phyloP scores from a whole-genome alignment of 139 green algal genomes.

The Chlamydomonas asymmetrica region DNA sequence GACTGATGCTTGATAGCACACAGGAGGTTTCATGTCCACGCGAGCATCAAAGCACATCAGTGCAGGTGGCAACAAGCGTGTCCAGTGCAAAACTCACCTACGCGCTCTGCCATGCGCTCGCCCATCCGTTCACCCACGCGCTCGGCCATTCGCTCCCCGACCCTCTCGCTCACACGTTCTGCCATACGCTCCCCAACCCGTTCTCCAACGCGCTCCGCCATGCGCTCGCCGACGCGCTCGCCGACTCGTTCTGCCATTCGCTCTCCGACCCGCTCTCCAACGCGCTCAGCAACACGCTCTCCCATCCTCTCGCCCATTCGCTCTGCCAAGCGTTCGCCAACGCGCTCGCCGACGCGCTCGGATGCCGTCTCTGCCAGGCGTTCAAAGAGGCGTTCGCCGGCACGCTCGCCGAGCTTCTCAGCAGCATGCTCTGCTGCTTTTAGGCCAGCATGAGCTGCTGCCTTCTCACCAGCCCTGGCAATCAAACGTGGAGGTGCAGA shows the following conservation, averaged over 20 bases:
- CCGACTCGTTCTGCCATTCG: constrained; percentile 25
- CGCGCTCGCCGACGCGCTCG: constrained; percentile 25
- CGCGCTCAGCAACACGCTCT: constrained; percentile 31
- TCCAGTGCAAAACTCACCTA: constrained; percentile 7
- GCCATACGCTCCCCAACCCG: constrained; percentile 15
- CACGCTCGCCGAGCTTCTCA: constrained; percentile 25
- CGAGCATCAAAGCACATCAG: too few species aligned
- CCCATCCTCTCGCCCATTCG: constrained; percentile 6
- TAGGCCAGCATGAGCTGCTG: too few species aligned
- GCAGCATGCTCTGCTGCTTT: constrained; percentile 7
- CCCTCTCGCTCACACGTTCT: constrained; percentile 26
- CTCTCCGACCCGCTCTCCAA: constrained; percentile 9
- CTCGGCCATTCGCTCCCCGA: constrained; percentile 28
- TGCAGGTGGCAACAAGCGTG: neutral
- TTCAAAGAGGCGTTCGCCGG: constrained; percentile 21
- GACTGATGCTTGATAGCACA: too few species aligned
- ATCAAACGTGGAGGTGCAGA: neutral
- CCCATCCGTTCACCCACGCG: constrained; percentile 24
- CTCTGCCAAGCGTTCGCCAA: constrained; percentile 22
- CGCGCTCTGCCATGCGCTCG: constrained; percentile 30
- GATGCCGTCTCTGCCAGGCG: neutral
- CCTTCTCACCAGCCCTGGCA: neutral
- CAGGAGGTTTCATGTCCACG: too few species aligned
- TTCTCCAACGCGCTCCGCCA: constrained; percentile 28
- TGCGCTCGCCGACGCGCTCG: constrained; percentile 27